Conservation (phyloP, 306 rosid genomes). For the Acacia acuminata region DNA sequence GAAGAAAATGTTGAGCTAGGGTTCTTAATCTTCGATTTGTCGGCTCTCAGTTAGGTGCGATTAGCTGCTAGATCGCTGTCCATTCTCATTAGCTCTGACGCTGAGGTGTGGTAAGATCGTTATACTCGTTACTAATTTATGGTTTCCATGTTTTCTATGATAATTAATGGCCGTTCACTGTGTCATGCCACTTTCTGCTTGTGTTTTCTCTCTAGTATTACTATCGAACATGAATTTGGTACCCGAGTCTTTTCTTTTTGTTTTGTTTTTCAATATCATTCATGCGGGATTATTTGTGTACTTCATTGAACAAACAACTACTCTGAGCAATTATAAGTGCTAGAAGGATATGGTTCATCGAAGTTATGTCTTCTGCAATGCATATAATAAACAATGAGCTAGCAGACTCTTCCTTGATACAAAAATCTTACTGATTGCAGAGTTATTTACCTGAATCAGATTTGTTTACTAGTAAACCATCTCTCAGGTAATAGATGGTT, state of each 20-base stretch:
- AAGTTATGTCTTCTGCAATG: conserved; percentile 43
- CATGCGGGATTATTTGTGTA: not conserved
- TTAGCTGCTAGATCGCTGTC: too few species aligned
- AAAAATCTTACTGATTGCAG: too few species aligned
- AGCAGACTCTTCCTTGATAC: too few species aligned
- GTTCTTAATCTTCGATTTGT: too few species aligned
- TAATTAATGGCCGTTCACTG: not conserved
- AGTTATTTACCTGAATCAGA: too few species aligned
- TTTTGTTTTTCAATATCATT: not conserved
- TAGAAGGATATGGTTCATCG: conserved; percentile 19
- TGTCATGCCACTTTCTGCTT: not conserved
- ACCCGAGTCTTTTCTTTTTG: not conserved
- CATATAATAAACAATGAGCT: conserved; percentile 65
- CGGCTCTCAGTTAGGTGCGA: too few species aligned
- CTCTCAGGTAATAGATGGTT: too few species aligned
- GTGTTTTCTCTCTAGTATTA: not conserved
- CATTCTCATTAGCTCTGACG: too few species aligned
- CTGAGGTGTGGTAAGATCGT: too few species aligned
- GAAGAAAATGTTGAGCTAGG: too few species aligned
- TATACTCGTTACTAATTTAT: too few species aligned
- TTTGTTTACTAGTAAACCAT: too few species aligned
- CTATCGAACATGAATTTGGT: not conserved
- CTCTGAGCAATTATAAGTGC: not conserved
- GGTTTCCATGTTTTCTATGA: not conserved
- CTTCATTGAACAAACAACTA: not conserved